Conservation (phyloP, 441 rosid genomes). For the Manihot esculenta region DNA sequence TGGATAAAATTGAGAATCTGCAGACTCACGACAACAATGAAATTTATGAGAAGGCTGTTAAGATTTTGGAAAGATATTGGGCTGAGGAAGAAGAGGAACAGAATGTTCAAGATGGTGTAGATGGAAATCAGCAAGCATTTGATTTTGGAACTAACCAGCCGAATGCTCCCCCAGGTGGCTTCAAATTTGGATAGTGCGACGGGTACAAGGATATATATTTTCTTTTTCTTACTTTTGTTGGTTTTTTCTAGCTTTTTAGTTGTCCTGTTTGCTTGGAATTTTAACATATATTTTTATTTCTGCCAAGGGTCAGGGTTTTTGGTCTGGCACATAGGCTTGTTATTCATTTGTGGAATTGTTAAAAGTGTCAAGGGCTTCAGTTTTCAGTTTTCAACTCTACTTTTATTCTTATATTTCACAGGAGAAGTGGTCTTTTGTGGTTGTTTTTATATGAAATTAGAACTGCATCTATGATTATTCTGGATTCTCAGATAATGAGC, state of each 20-base stretch:
- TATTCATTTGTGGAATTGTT: conserved; percentile 12
- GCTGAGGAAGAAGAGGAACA: conserved; percentile 71
- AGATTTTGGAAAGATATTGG: conserved; percentile 80
- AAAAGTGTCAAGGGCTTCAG: conserved; percentile 10
- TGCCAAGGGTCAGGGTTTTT: conserved; percentile 24
- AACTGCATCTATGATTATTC: neutral
- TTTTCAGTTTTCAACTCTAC: conserved; percentile 9
- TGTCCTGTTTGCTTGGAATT: conserved; percentile 3
- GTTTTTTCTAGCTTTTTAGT: neutral
- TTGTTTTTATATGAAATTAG: neutral
- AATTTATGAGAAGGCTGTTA: conserved; percentile 74
- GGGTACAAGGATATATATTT: neutral
- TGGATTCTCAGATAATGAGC: neutral
- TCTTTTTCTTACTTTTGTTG: neutral
- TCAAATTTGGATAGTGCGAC: conserved; percentile 51
- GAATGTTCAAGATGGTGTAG: conserved; percentile 50
- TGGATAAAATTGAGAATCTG: conserved; percentile 69
- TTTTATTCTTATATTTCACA: neutral
- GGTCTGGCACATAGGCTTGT: conserved; percentile 18
- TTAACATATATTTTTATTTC: neutral
- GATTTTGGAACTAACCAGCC: conserved; percentile 19
- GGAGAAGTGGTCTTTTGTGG: neutral
- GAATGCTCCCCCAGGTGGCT: conserved; percentile 60
- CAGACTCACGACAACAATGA: conserved; percentile 69
- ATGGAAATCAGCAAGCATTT: conserved; percentile 26